phyloP scores from a whole-genome alignment of 2,329 filamentous ascomycete genomes.

The Scorias spongiosa region DNA sequence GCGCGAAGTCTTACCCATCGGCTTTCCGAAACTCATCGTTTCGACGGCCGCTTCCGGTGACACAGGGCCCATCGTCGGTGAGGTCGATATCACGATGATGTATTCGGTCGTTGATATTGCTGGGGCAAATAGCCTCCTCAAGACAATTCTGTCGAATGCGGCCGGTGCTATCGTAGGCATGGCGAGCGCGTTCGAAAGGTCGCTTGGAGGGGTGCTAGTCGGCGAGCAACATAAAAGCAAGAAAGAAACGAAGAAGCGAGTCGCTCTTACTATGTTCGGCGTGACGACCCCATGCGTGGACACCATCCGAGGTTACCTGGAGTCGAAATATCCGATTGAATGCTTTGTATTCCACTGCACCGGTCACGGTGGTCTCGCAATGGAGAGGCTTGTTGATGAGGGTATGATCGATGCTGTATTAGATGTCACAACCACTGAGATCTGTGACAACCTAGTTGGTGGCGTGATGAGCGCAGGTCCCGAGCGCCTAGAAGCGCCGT shows the following conservation, averaged over 20 bases:
- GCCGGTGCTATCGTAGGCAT: slow-evolving; percentile 46
- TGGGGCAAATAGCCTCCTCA: slow-evolving; percentile 46
- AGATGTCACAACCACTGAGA: slow-evolving; percentile 58
- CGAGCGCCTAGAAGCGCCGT: slow-evolving; percentile 41
- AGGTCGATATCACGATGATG: slow-evolving; percentile 55
- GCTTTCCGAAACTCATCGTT: slow-evolving; percentile 55
- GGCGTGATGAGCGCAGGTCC: slow-evolving; percentile 47
- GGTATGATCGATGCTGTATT: slow-evolving; percentile 48
- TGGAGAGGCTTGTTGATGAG: slow-evolving; percentile 49
- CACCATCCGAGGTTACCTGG: slow-evolving; percentile 36
- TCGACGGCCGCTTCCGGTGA: slow-evolving; percentile 56
- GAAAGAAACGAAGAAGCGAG: slow-evolving; percentile 25
- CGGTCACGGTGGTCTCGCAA: slow-evolving; percentile 50
- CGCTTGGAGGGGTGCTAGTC: slow-evolving; percentile 1
- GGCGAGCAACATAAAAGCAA: background rate
- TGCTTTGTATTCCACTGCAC: slow-evolving; percentile 56
- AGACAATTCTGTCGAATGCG: slow-evolving; percentile 45
- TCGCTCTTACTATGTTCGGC: slow-evolving; percentile 61
- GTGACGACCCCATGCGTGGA: slow-evolving; percentile 55
- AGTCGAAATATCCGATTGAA: slow-evolving; percentile 34
- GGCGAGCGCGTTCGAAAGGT: slow-evolving; percentile 30
- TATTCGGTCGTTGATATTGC: slow-evolving; percentile 58
- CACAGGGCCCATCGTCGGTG: slow-evolving; percentile 47
- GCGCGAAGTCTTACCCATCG: slow-evolving; percentile 44
- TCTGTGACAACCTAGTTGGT: slow-evolving; percentile 47